Percentiles rank a stretch among this genome's conserved stretches.
phyloP scores from a whole-genome alignment of 2,329 filamentous ascomycete species.

The Colletotrichum phormii region DNA sequence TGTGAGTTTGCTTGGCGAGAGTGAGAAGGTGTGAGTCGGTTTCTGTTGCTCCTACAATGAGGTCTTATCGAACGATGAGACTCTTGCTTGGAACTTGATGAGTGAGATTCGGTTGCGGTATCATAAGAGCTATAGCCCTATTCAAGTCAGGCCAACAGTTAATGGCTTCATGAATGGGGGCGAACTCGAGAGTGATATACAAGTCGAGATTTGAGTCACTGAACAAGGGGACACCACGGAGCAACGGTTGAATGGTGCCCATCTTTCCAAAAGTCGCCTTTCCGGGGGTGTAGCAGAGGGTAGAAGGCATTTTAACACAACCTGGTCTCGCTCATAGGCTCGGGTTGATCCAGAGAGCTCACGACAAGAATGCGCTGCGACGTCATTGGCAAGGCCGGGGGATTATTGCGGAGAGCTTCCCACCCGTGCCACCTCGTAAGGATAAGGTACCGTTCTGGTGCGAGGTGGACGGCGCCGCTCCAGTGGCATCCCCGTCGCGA shows the following conservation, averaged over 20 bases:
- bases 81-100: slow-evolving; percentile 30
- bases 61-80: slow-evolving; percentile 14
- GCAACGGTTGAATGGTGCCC: slow-evolving; percentile 41
- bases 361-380: slow-evolving; percentile 36
- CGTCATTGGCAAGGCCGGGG: slow-evolving; percentile 35
- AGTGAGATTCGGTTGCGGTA: slow-evolving; percentile 18
- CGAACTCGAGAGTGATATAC: slow-evolving; percentile 34
- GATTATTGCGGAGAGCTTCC: slow-evolving; percentile 25
- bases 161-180: slow-evolving; percentile 27
- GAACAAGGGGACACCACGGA: slow-evolving; percentile 43
- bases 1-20: slow-evolving; percentile 25
- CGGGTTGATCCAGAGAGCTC: slow-evolving; percentile 23
- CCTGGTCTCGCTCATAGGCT: slow-evolving; percentile 30
- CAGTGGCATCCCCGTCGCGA: slow-evolving; percentile 25
- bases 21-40: neutral
- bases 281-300: slow-evolving; percentile 30
- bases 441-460: neutral
- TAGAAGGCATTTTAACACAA: slow-evolving; percentile 35
- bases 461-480: neutral
- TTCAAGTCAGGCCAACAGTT: slow-evolving; percentile 10
- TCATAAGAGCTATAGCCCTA: slow-evolving; percentile 20
- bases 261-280: slow-evolving; percentile 41
- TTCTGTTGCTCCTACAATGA: slow-evolving; percentile 28
- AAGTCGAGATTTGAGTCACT: slow-evolving; percentile 33
- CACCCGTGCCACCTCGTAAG: slow-evolving; percentile 16